Percentiles rank a stretch among this genome's conserved stretches.
Conservation (phyloP, 2,329 filamentous ascomycete genomes). For the Colletotrichum sp. region DNA sequence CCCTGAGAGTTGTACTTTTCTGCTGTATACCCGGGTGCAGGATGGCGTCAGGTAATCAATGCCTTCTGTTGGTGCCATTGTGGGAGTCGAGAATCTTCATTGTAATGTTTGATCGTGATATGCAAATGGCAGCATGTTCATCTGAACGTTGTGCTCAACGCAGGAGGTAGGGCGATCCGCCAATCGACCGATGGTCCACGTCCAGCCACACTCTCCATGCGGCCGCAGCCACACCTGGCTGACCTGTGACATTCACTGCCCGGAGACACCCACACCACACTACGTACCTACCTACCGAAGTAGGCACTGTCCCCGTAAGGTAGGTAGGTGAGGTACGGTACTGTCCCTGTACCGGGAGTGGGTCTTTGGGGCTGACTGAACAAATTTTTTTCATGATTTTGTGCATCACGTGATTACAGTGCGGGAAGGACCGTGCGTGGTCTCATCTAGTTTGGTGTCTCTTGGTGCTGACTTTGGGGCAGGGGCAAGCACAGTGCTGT, state of each 20-base stretch:
- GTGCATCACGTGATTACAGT: conserved; percentile 4
- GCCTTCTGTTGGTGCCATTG: neutral
- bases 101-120: neutral
- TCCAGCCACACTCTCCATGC: neutral
- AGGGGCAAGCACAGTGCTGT: neutral
- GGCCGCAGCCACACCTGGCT: neutral
- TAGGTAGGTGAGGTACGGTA: too few species aligned
- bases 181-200: neutral
- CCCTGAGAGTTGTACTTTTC: neutral
- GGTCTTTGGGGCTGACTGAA: neutral
- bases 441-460: neutral
- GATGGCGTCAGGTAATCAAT: neutral
- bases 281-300: neutral
- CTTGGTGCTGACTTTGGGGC: neutral
- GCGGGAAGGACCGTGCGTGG: neutral
- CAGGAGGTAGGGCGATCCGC: too few species aligned
- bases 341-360: neutral
- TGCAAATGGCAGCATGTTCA: neutral
- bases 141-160: neutral
- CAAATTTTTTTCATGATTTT: neutral
- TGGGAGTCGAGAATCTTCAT: neutral
- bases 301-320: too few species aligned
- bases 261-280: too few species aligned
- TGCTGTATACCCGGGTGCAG: neutral
- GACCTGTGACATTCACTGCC: neutral